Conservation (phyloP, 768 basidiomycete genomes). For the Lentinula lateritia region DNA sequence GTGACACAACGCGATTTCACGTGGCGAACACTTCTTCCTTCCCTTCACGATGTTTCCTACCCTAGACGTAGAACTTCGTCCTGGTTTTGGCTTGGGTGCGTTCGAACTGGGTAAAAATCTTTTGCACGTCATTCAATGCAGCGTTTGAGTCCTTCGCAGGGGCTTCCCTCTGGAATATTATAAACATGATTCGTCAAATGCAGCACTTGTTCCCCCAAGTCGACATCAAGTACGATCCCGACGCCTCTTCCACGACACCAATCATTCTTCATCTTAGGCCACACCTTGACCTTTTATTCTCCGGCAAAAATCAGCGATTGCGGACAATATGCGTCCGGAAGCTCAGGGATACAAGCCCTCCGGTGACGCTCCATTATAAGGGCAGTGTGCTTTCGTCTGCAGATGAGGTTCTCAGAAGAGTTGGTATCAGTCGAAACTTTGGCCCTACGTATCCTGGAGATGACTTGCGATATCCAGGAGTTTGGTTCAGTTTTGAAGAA, state of each 20-base stretch:
- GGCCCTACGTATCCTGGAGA: slow-evolving; percentile 80
- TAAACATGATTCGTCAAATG: slow-evolving; percentile 60
- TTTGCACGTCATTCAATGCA: background rate
- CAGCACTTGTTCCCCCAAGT: slow-evolving; percentile 74
- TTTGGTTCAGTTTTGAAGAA: slow-evolving; percentile 82
- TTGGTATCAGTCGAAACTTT: slow-evolving; percentile 66
- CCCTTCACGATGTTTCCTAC: slow-evolving; percentile 49
- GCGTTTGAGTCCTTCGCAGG: slow-evolving; percentile 34
- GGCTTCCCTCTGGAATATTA: slow-evolving; percentile 70
- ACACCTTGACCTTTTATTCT: slow-evolving; percentile 82
- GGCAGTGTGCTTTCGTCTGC: slow-evolving; percentile 56
- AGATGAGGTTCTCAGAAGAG: slow-evolving; percentile 54
- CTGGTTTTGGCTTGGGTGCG: slow-evolving; percentile 69
- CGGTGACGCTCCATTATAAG: slow-evolving; percentile 65
- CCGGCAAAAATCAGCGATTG: slow-evolving; percentile 70
- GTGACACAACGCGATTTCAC: background rate
- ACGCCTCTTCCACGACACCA: slow-evolving; percentile 63
- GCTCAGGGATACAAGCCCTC: slow-evolving; percentile 61
- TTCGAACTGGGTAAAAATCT: slow-evolving; percentile 61
- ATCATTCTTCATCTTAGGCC: slow-evolving; percentile 75
- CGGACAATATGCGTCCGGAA: slow-evolving; percentile 72
- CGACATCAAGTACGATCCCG: slow-evolving; percentile 78
- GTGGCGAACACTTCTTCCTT: background rate
- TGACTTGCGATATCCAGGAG: slow-evolving; percentile 73
- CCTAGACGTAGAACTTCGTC: slow-evolving; percentile 71